These are phyloP conservation scores for Penicillium sp. DNA, from an alignment of 2,329 filamentous ascomycete genomes.

Conservation along the genomic window DNA sequence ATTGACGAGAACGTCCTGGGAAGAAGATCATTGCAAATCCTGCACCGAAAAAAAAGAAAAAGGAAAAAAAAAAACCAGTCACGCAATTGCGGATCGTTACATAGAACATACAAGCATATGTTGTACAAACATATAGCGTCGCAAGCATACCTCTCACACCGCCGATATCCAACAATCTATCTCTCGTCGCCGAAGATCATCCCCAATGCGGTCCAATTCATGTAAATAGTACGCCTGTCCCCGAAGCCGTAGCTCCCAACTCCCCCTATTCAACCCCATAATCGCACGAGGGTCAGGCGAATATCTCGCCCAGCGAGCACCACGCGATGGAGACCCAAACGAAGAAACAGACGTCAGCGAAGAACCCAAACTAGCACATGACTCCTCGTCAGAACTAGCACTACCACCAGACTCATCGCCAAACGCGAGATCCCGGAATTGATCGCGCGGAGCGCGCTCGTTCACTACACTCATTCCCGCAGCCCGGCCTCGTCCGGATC, in stretches of 20 bases:
- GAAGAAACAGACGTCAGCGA: not conserved
- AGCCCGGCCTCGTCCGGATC: not conserved
- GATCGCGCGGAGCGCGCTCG: no score
- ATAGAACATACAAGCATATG: not conserved
- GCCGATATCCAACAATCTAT: conserved; percentile 34
- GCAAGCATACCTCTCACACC: conserved; percentile 8
- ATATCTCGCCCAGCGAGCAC: not conserved
- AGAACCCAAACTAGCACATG: conserved; percentile 1
- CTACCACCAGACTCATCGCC: not conserved
- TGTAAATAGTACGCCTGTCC: conserved; percentile 36
- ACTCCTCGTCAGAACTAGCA: conserved; percentile 14
- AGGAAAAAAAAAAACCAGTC: not conserved
- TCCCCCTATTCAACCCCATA: no score
- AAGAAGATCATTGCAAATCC: conserved; percentile 2
- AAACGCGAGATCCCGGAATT: not conserved
- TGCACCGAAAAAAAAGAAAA: not conserved
- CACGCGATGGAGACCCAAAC: not conserved
- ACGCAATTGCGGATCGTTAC: conserved; percentile 2
- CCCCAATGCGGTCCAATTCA: conserved; percentile 30
- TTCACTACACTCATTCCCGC: not conserved
- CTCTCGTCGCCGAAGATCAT: conserved; percentile 33
- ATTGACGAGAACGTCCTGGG: not conserved
- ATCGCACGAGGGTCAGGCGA: not conserved
- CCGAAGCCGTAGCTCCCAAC: conserved; percentile 35
- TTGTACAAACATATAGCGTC: not conserved